Evolutionary conservation across 202 grass and related monocot genomes (phyloP), one percentile per base, ranked within the genome.

Genomic region (Zoysia matrella): DNA sequence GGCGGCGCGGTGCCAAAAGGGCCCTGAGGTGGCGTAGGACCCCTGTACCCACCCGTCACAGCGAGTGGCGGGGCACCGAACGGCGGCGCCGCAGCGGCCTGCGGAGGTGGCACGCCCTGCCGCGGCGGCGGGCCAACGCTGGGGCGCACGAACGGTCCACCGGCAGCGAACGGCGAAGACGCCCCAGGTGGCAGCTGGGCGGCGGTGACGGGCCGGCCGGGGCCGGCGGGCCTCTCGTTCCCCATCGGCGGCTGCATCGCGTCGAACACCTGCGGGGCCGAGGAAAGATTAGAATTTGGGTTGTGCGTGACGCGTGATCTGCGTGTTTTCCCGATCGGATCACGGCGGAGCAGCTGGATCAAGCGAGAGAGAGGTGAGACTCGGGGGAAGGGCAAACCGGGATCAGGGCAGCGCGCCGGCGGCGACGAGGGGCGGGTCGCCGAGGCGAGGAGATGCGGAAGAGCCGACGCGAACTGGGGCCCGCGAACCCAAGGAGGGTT

Each of bases 221-320:
- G 77, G 47, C 53, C 48, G 60, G 60, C 54, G 8, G 79, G 79
- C 74, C 79, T 74, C 74, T 90, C 83, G 74, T 79, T 89, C 69
- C 88, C 83, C 79, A 65, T 69, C 54, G 69, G 84, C 62, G 83
- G 88, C 65, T 82, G 88, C 88, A 90, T 90, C 83, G 74, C 67
- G 74, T 67, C 46, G 74, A 39, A 15, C 69, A 75, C 68, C 88
- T 86, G 83, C 78, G 48, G 61, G 62, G 60, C 15, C 7, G 51
- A 15, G 42, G 60, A 62, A 81, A 70, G 62, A 74, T 64, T 8
- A 45, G 69, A 42, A 12, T 42, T 44, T n/a, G n/a, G 67, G 45
- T 3, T 36, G 30, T 36, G 30, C 30, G 30, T 36, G 30, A 5
- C 72, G n/a, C 56, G 42, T 75, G 78, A 89, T 89, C 83, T 47